Base-by-base conservation (phyloP, 306 rosid genomes). In the Cicer cuneatum region DNA sequence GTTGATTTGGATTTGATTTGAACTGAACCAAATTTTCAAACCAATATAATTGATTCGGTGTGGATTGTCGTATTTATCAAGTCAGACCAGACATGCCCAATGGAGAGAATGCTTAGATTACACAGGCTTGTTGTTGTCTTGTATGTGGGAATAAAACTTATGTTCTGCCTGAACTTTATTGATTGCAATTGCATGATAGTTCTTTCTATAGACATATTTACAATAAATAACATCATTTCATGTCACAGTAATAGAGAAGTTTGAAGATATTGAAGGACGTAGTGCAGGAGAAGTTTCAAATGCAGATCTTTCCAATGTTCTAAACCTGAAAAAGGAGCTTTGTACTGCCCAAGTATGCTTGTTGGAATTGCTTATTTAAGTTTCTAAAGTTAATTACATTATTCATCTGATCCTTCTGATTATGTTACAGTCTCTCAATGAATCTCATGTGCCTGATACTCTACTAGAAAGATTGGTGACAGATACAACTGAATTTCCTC, bases 391-490 rank as follows among this genome's bases (percentile, higher is more conserved):
- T 24, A 4, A 2, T 12, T 29, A 7, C 15, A 15, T 73, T n/a
- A 49, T 65, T 62, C 49, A 69, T 73, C 84, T 70, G 18, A 75
- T 33, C 7, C 53, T 19, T 60, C 37, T 67, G 63, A 52, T 71
- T 74, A 48, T 51, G 9, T 42, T 65, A 77, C 93, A 92, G 98
- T 90, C 96, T 38, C 65, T 95, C 69, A 81, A 75, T 58, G 97
- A 92, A 75, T 88, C 90, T 41, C 90, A 75, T 54, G 83, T 92
- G 60, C 96, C 98, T 10, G 86, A 89, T 77, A 47, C 65, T 18
- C 89, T 95, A 24, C 81, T 95, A 1, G 96, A 87, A 85, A 92
- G 96, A 83, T 68, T 90, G 88, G 87, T 90, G 41, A 58, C 89
- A 2, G 70, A 79, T 66, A 68, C 84, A 47, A 77, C 71, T 40